Base-by-base conservation (phyloP, 139 green algal species). In the Closterium sp. region DNA sequence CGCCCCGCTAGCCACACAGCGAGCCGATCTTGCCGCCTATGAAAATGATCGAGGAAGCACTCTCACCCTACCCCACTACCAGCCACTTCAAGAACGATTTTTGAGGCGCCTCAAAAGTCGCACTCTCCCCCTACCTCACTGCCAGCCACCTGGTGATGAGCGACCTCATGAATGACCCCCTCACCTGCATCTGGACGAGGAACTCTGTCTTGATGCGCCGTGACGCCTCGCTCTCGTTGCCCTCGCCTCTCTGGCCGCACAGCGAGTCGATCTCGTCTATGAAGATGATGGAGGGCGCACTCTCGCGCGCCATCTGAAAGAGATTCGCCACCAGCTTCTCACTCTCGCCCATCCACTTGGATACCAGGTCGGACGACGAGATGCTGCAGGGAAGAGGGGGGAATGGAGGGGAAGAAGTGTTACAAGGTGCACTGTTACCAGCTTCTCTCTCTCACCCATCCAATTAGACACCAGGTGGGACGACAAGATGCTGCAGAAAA, bases 181-280 rank as follows among this genome's bases (percentile, higher is more conserved):
- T 87, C 31, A 94, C 92, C 92, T 94, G 97, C 96, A 99, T 99
- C 94, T 99, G 97, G 87, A 99, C 97, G 95, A 99, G 96, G 89
- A 99, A 97, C 96, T 99, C 98, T 11, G 98, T 99, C 95, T 99
- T 99, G 95, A 99, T 99, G 89, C 98, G 96, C 27, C 98, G 95
- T 6, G 98, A 97, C 2, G 98, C 98, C 95, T 99, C 98, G 88
- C 95, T 98, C 95, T 99, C 98, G 28, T 90, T 91, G 31, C 96
- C 96, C 87, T 96, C 94, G 6, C 98, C 98, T 29, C 98, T 96
- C 4, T 95, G 94, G 92, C 96, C 97, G 93, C 97, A 98, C 84
- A 99, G 95, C 9, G 92, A 94, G 89, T 96, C 95, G 70, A 99
- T 97, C 96, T 99, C 98, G 91, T 99, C 98, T 91, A 99, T 99